phyloP scores from a whole-genome alignment of 2,329 filamentous ascomycete genomes.

The Fusarium cicatricum region DNA sequence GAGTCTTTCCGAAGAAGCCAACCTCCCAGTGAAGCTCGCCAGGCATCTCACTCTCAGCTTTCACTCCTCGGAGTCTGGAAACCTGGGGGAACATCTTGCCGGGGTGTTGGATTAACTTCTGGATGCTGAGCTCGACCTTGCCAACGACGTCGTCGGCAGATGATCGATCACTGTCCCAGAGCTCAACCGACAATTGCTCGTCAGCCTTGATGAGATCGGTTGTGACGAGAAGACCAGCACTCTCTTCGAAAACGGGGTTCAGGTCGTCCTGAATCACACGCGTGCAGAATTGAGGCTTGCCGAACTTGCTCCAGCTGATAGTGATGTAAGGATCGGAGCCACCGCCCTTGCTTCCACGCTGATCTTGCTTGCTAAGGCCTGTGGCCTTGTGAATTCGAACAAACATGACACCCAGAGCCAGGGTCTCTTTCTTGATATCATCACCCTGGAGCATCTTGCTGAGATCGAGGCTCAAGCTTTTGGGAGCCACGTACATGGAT shows the following conservation, averaged over 20 bases:
- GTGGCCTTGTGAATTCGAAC: slow-evolving; percentile 88
- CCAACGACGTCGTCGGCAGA: slow-evolving; percentile 95
- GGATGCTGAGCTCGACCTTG: slow-evolving; percentile 91
- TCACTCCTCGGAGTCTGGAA: slow-evolving; percentile 83
- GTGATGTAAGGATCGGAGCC: slow-evolving; percentile 97
- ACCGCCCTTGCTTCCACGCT: slow-evolving; percentile 80
- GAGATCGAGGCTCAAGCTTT: slow-evolving; percentile 91
- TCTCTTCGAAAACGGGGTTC: slow-evolving; percentile 93
- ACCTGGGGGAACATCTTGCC: slow-evolving; percentile 92
- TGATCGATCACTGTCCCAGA: slow-evolving; percentile 95
- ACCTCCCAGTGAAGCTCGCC: slow-evolving; percentile 96
- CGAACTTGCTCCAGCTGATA: slow-evolving; percentile 93
- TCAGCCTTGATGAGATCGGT: slow-evolving; percentile 91
- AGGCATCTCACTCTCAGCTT: slow-evolving; percentile 87
- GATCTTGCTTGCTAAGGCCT: slow-evolving; percentile 91
- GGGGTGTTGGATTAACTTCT: slow-evolving; percentile 91
- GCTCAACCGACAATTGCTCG: slow-evolving; percentile 90
- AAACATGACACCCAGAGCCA: slow-evolving; percentile 89
- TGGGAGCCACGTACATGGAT: slow-evolving; percentile 92
- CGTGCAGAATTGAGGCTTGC: slow-evolving; percentile 97
- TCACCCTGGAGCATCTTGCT: slow-evolving; percentile 91
- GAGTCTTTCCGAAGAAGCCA: slow-evolving; percentile 91
- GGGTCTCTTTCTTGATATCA: slow-evolving; percentile 87
- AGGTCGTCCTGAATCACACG: slow-evolving; percentile 94
- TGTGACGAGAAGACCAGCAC: slow-evolving; percentile 83